Conservation (phyloP, 2,329 filamentous ascomycete species). For the Geosmithia putterillii region DNA sequence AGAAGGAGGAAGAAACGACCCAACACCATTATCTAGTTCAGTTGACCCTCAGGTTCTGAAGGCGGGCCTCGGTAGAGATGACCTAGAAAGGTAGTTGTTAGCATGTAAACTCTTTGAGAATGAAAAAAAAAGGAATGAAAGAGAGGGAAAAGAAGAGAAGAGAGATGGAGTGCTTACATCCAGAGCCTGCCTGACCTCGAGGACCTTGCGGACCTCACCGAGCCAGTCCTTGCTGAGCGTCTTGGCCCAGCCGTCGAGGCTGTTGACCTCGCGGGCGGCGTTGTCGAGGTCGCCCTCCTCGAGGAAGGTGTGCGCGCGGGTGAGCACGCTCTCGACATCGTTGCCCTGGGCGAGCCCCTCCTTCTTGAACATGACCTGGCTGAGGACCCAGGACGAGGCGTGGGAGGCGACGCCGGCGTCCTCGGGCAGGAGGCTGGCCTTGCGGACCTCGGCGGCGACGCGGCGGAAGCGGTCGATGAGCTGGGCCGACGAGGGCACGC, state of each 20-base stretch:
- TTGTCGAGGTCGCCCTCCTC: slow-evolving; percentile 89
- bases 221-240: slow-evolving; percentile 92
- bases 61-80: slow-evolving; percentile 77
- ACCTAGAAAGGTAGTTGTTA: slow-evolving; percentile 40
- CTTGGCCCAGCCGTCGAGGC: slow-evolving; percentile 86
- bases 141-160: neutral
- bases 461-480: slow-evolving; percentile 93
- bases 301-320: slow-evolving; percentile 75
- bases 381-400: slow-evolving; percentile 78
- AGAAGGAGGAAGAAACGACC: slow-evolving; percentile 17
- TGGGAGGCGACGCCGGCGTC: slow-evolving; percentile 92
- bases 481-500: slow-evolving; percentile 71
- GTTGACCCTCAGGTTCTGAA: slow-evolving; percentile 79
- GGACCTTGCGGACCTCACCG: slow-evolving; percentile 74
- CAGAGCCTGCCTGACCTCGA: slow-evolving; percentile 92
- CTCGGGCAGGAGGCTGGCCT: slow-evolving; percentile 83
- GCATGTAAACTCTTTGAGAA: too few species aligned
- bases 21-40: slow-evolving; percentile 25
- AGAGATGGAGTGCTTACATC: slow-evolving; percentile 53
- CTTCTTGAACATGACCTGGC: slow-evolving; percentile 95
- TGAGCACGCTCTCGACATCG: slow-evolving; percentile 89
- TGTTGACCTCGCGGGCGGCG: slow-evolving; percentile 91
- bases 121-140: neutral
- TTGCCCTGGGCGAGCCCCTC: slow-evolving; percentile 69
- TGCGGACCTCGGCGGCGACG: slow-evolving; percentile 83